Base-by-base conservation (phyloP, 2,329 filamentous ascomycete species). In the Remersonia thermophila region DNA sequence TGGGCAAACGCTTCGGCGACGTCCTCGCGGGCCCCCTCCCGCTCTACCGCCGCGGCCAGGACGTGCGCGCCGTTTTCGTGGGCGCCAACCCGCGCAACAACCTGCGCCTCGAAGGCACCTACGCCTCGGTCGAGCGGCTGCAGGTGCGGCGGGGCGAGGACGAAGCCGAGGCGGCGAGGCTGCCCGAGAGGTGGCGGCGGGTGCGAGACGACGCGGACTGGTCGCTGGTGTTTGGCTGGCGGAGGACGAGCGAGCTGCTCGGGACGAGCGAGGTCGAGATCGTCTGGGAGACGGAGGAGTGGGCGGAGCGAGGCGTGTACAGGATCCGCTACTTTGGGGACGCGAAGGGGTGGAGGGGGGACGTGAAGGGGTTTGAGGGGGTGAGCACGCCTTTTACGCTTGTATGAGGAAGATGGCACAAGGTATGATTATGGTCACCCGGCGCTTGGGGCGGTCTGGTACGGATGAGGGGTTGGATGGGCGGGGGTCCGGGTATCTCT, bases 61-160 rank as follows among this genome's bases (percentile, higher is more conserved):
- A 72, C 23, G 62, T 63, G 33, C 69, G 62, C 12, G 80, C 70
- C 0, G 76, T 67, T 0, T 95, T 95, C 55, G 73, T 89, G 2
- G 89, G 80, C 12, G 87, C 87, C 1, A 94, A 94, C 51, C 89
- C 89, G 12, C 73, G 89, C 20, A 95, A 95, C 55, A 82, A 94
- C 45, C 71, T 95, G 20, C 73, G 77, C 2, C 73, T 84, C 2
- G 87, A 83, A 50, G 69, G 67, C 3, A 93, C 85, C 0, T 95
- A 77, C 56, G 79, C 79, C 0, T 73, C 81, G 0, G 71, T 95
- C 0, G 86, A 95, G 62, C 65, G 65, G 51, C 65, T 73, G 32
- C 54, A 66, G 25, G 45, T 48, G 27, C 51, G 16, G 2, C 52
- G 14, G 61, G 53, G 18, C 61, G 53, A 11, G 50, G 48, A 3